Evolutionary conservation across 208 protist genomes (phyloP).

Genomic region (Strigomonas oncopelti): DNA sequence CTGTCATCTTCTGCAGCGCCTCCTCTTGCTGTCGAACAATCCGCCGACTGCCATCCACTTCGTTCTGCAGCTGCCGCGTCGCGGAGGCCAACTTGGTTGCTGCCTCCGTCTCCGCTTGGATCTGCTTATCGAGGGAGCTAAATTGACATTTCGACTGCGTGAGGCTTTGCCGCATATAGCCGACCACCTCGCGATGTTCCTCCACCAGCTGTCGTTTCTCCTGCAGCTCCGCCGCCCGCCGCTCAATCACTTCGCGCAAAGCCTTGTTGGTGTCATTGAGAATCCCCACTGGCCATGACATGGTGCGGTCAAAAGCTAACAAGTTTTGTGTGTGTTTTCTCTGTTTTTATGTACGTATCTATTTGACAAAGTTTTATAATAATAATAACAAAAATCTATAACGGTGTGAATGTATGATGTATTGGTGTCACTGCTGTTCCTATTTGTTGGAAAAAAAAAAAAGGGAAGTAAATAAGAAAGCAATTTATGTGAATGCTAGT

Average conservation of each 20-base stretch:
- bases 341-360: slow-evolving; percentile 18
- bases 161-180: slow-evolving; percentile 33
- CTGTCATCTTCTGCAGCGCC: neutral
- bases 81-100: slow-evolving; percentile 14
- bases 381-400: slow-evolving; percentile 8
- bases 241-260: slow-evolving; percentile 40
- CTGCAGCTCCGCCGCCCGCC: slow-evolving; percentile 23
- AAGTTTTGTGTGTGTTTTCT: neutral
- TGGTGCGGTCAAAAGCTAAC: neutral
- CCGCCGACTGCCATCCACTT: slow-evolving; percentile 4
- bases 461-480: no score
- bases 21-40: slow-evolving; percentile 1
- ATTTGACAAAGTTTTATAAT: neutral
- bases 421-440: no score
- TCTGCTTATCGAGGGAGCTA: slow-evolving; percentile 10
- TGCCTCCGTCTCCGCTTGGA: slow-evolving; percentile 12
- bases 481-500: no score
- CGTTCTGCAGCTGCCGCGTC: neutral
- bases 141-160: slow-evolving; percentile 28
- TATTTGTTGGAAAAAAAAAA: no score
- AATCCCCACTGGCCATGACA: slow-evolving; percentile 64
- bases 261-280: slow-evolving; percentile 64
- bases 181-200: slow-evolving; percentile 42
- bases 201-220: slow-evolving; percentile 26
- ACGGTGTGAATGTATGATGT: slow-evolving; percentile 1